These are phyloP conservation scores for Candida sojae DNA, from an alignment of 1,139 yeast species.

Conservation along the genomic window DNA sequence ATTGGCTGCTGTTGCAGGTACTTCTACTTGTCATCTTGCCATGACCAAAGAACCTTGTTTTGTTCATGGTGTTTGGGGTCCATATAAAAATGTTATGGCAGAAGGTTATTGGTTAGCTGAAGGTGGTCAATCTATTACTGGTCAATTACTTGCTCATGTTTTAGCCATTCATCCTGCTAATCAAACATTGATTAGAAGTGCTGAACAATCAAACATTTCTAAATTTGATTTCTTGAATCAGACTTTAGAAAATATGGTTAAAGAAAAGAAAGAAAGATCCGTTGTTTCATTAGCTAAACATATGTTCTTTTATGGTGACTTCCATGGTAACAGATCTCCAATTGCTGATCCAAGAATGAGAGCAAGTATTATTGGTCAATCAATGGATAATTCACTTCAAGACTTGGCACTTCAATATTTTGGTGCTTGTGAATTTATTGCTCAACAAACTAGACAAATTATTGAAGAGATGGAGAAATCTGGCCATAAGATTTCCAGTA, in stretches of 20 bases:
- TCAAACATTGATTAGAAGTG: slow-evolving; percentile 60
- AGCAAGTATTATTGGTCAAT: slow-evolving; percentile 90
- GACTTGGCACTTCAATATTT: slow-evolving; percentile 83
- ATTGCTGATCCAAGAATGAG: slow-evolving; percentile 93
- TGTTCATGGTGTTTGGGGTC: slow-evolving; percentile 99
- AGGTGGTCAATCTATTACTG: slow-evolving; percentile 98
- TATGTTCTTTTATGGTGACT: slow-evolving; percentile 91
- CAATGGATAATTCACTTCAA: slow-evolving; percentile 85
- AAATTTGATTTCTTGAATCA: slow-evolving; percentile 83
- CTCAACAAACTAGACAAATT: slow-evolving; percentile 95
- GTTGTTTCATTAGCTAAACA: slow-evolving; percentile 82
- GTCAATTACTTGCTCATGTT: slow-evolving; percentile 91
- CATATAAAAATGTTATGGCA: slow-evolving; percentile 89
- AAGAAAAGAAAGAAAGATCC: slow-evolving; percentile 57
- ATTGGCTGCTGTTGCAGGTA: slow-evolving; percentile 97
- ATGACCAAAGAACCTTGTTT: slow-evolving; percentile 83
- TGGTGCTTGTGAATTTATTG: slow-evolving; percentile 96
- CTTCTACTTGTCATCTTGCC: slow-evolving; percentile 94
- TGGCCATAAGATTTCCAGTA: slow-evolving; percentile 75
- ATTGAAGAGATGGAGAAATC: slow-evolving; percentile 77
- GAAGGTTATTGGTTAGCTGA: slow-evolving; percentile 95
- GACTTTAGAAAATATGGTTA: slow-evolving; percentile 67
- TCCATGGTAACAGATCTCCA: slow-evolving; percentile 96
- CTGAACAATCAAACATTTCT: slow-evolving; percentile 67
- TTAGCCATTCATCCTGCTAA: slow-evolving; percentile 88